Evolutionary conservation across 768 basidiomycete species (phyloP), one percentile per base, ranked within the genome.

Genomic region (Butyriboletus loyo): DNA sequence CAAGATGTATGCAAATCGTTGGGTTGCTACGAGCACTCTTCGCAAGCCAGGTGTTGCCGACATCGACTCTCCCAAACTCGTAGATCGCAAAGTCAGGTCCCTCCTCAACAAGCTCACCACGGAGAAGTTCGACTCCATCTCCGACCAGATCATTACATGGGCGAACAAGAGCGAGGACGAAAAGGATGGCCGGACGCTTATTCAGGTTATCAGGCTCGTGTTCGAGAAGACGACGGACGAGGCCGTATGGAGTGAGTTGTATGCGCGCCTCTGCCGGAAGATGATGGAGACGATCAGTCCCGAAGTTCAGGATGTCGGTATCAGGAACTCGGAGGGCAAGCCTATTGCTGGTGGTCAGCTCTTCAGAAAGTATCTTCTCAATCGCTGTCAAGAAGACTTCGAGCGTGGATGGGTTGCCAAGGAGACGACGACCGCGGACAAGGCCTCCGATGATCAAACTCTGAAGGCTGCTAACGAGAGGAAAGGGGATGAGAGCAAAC

Each of bases 161-260:
- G 95, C 94, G 28, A 96, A 98, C 80, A 91, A 83, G 74, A 91
- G 88, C 5, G 86, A 87, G 75, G 82, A 87, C 63, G 93, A 98
- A 79, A 89, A 84, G 67, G 92, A 98, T 65, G 93, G 94, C 3
- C 84, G 88, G 58, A 96, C 94, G 4, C 83, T 98, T 55, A 96
- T 96, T 60, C 91, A 94, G 62, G 96, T 98, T 67, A 98, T 97
- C 71, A 84, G 87, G 52, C 86, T 97, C 47, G 90, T 98, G 30
- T 98, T 97, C 70, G 96, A 97, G 72, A 97, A 95, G 78, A 94
- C 94, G 10, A 97, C 92, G 7, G 94, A 97, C 69, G 95, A 97
- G 69, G 92, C 92, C 38, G 83, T 86, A 9, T 95, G 92, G 89
- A 95, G 92, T 2, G 89, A 92, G 76, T 97, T 98, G 92, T 98